Conservation (phyloP, 2,329 filamentous ascomycete species). For the Diaporthe australafricana region DNA sequence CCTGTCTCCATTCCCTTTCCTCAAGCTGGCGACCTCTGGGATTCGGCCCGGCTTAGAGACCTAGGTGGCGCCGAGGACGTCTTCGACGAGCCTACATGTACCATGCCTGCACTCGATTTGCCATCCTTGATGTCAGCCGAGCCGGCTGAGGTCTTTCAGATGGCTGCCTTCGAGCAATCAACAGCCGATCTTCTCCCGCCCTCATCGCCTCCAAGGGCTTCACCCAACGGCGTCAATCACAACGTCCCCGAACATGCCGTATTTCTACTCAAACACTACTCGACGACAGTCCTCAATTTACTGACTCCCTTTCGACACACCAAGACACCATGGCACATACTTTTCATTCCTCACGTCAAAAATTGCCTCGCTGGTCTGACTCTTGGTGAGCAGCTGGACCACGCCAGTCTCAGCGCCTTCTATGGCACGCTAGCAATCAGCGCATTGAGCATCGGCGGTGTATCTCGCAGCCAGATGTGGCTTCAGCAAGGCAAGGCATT, state of each 20-base stretch:
- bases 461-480: conserved; percentile 46
- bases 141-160: neutral
- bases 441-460: conserved; percentile 49
- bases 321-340: conserved; percentile 55
- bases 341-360: conserved; percentile 52
- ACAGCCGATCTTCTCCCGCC: neutral
- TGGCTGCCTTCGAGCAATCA: neutral
- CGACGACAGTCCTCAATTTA: conserved; percentile 47
- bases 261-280: conserved; percentile 52
- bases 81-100: neutral
- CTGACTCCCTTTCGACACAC: conserved; percentile 51
- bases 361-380: conserved; percentile 50
- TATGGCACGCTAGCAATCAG: conserved; percentile 52
- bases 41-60: neutral
- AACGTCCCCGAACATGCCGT: conserved; percentile 46
- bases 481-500: conserved; percentile 44
- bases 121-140: neutral
- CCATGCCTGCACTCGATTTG: neutral
- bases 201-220: neutral
- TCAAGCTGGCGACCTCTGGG: neutral
- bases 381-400: conserved; percentile 48
- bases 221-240: neutral
- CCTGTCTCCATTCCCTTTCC: neutral
- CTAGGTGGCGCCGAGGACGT: neutral
- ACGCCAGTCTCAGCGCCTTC: conserved; percentile 51